Evolutionary conservation across 192 early-diverging fungal species (phyloP).

Genomic region (Linnemannia elongata): DNA sequence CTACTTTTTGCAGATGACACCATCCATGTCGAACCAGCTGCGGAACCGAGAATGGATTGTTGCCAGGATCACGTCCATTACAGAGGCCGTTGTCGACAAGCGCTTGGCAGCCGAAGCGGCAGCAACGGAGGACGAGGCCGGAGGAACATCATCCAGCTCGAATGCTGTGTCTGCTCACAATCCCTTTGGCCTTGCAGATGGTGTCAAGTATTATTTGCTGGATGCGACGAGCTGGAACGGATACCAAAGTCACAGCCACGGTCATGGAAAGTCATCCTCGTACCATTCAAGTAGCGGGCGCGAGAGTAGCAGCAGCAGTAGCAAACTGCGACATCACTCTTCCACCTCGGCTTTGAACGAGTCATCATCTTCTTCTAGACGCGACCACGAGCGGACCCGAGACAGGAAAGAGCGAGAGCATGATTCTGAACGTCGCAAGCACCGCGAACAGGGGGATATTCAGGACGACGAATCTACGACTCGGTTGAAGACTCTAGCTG

Average conservation of each 20-base stretch:
- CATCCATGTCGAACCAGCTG: slow-evolving; percentile 51
- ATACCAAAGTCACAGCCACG: slow-evolving; percentile 28
- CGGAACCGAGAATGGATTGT: slow-evolving; percentile 65
- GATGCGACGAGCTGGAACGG: slow-evolving; percentile 62
- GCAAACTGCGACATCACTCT: slow-evolving; percentile 48
- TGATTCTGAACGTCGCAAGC: slow-evolving; percentile 27
- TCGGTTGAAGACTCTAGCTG: slow-evolving; percentile 7
- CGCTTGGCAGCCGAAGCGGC: slow-evolving; percentile 19
- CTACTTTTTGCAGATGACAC: slow-evolving; percentile 65
- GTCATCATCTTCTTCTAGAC: slow-evolving; percentile 37
- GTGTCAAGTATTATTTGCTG: slow-evolving; percentile 65
- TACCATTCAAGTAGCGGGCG: slow-evolving; percentile 43
- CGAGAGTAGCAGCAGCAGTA: slow-evolving; percentile 32
- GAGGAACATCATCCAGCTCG: slow-evolving; percentile 10
- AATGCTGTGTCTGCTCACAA: slow-evolving; percentile 40
- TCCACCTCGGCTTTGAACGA: slow-evolving; percentile 40
- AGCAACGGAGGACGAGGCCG: slow-evolving; percentile 17
- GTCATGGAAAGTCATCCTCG: slow-evolving; percentile 43
- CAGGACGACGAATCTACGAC: slow-evolving; percentile 2
- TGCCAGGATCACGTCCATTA: slow-evolving; percentile 63
- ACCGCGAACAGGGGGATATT: slow-evolving; percentile 7
- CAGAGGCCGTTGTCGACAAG: slow-evolving; percentile 60
- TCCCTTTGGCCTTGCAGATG: slow-evolving; percentile 66
- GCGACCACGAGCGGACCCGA: slow-evolving; percentile 21
- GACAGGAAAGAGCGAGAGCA: slow-evolving; percentile 20